Percentiles rank a stretch among this genome's conserved stretches.
Evolutionary conservation across 2,329 filamentous ascomycete genomes (phyloP).

Genomic region (Amauroascus verrucosus): DNA sequence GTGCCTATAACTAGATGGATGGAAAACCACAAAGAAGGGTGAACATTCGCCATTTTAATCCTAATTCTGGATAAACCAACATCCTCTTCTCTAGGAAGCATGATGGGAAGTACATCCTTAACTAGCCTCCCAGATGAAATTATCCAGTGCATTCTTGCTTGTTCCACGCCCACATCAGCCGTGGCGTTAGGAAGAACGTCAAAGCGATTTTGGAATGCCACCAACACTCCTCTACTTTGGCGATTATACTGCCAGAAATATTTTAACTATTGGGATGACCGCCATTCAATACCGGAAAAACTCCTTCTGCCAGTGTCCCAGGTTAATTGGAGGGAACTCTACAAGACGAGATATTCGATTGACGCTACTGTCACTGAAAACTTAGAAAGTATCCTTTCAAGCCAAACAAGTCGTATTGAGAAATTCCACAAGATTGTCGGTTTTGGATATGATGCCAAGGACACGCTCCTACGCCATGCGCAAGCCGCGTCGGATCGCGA

Average conservation of each 20-base stretch:
- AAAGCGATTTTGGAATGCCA: slow-evolving; percentile 53
- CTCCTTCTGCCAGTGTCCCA: slow-evolving; percentile 44
- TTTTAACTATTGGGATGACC: slow-evolving; percentile 66
- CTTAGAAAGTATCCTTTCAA: slow-evolving; percentile 60
- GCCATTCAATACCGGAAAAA: slow-evolving; percentile 52
- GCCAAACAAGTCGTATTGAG: slow-evolving; percentile 57
- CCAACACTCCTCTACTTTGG: slow-evolving; percentile 69
- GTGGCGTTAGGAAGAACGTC: slow-evolving; percentile 50
- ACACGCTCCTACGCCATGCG: slow-evolving; percentile 62
- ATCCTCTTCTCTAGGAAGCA: no score
- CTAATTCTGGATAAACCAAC: no score
- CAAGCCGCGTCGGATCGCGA: slow-evolving; percentile 49
- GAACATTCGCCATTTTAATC: no score
- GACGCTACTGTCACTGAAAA: slow-evolving; percentile 45
- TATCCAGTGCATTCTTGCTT: slow-evolving; percentile 64
- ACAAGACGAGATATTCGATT: slow-evolving; percentile 44
- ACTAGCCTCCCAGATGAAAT: slow-evolving; percentile 66
- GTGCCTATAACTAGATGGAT: no score
- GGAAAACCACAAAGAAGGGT: no score
- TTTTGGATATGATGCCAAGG: slow-evolving; percentile 79
- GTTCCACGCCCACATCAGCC: slow-evolving; percentile 44
- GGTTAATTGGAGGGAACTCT: slow-evolving; percentile 66
- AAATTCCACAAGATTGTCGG: slow-evolving; percentile 61
- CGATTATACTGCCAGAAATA: slow-evolving; percentile 57
- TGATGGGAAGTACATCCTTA: background rate